Percentiles rank a stretch among this genome's conserved stretches.
Conservation (phyloP, 2,329 filamentous ascomycete genomes). For the Anthostomella pinea region DNA sequence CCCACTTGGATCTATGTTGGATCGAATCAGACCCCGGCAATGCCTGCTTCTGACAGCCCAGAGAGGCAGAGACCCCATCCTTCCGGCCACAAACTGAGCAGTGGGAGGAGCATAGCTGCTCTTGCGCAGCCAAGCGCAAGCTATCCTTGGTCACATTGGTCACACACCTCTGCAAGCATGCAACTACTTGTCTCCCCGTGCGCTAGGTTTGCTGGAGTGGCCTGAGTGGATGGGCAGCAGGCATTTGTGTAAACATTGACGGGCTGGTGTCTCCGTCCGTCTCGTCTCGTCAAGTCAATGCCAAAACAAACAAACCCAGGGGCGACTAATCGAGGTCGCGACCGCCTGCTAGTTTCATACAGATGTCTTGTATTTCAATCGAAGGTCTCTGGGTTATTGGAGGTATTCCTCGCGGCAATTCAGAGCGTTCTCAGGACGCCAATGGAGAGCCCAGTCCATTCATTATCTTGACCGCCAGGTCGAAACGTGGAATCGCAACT, state of each 20-base stretch:
- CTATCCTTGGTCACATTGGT: slow-evolving; percentile 26
- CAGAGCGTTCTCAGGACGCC: slow-evolving; percentile 1
- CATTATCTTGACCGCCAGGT: slow-evolving; percentile 31
- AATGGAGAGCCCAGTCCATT: neutral
- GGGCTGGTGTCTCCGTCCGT: slow-evolving; percentile 12
- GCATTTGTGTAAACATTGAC: slow-evolving; percentile 22
- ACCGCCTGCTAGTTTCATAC: slow-evolving; percentile 17
- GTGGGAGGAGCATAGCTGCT: slow-evolving; percentile 12
- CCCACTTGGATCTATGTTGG: slow-evolving; percentile 30
- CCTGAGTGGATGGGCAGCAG: neutral
- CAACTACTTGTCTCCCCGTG: slow-evolving; percentile 26
- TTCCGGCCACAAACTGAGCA: slow-evolving; percentile 23
- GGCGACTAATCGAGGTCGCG: slow-evolving; percentile 15
- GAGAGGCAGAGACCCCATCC: slow-evolving; percentile 26
- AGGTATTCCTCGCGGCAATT: too few relatives aligned
- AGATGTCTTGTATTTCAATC: neutral
- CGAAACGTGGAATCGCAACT: slow-evolving; percentile 16
- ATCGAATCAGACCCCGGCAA: slow-evolving; percentile 31
- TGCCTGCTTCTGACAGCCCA: slow-evolving; percentile 24
- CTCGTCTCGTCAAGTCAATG: slow-evolving; percentile 20
- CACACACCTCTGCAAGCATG: slow-evolving; percentile 31
- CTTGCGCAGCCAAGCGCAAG: slow-evolving; percentile 26
- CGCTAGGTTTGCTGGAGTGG: slow-evolving; percentile 17
- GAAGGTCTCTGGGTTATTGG: neutral
- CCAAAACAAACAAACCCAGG: slow-evolving; percentile 21